Base-by-base conservation (phyloP, 768 basidiomycete genomes). In the Lentinula edodes region DNA sequence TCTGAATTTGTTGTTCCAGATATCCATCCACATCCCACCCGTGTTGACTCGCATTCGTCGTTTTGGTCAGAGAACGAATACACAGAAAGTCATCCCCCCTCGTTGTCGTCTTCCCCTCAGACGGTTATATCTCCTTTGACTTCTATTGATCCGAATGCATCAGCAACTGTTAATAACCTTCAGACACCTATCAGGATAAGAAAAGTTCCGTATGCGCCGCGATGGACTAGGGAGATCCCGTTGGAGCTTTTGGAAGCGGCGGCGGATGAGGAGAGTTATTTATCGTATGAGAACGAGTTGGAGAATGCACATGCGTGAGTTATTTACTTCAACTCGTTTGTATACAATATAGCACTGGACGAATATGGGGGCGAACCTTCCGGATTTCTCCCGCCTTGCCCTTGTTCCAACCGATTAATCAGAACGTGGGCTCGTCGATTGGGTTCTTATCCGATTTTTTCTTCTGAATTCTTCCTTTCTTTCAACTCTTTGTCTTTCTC, bases 191-290 rank as follows among this genome's bases (percentile, higher is more conserved):
- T 28, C 28, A 28, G 28, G 28, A 28, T 28, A 28, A 28, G 28
- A 45, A 46, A 58, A 35, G 10, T 13, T 7, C 15, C n/a, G 9
- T 18, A 4, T 34, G 34, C 46, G n/a, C 6, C 18, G 28, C 13
- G 5, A 28, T 98, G 96, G 95, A 94, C 95, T 9, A 78, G 75
- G 55, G 81, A 84, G 32, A 86, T 96, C 56, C 96, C 96, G 1
- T 74, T 80, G 2, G 90, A 88, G 65, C 84, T 98, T 20, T 75
- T 88, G 42, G 81, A 85, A 51, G 94, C 94, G 32, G 91, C 92
- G 12, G 80, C 79, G 50, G 88, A 93, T 70, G 95, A 97, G 72
- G 96, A 98, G 65, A 75, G 79, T 3, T 91, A 87, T 70, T 80
- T 93, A 35, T 76, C 74, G 20, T 74, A 76, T 58, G 70, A 69